Evolutionary conservation across 2,329 filamentous ascomycete species (phyloP).

Genomic region (Hypoxylon sp.): DNA sequence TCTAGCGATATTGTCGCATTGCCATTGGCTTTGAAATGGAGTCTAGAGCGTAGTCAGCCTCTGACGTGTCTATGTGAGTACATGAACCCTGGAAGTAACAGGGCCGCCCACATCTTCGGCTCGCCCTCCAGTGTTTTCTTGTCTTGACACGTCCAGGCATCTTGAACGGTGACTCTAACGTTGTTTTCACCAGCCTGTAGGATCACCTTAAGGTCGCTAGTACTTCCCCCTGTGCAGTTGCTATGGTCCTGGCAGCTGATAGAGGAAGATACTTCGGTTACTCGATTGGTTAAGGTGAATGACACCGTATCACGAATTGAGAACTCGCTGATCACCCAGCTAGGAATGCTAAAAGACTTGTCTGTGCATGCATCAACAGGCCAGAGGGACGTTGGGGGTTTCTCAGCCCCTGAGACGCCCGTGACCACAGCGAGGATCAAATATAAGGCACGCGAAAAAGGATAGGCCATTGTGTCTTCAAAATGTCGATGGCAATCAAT

Average conservation of each 20-base stretch:
- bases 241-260: constrained; percentile 1
- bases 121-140: constrained; percentile 1
- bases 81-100: background rate
- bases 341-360: constrained; percentile 4
- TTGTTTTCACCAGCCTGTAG: background rate
- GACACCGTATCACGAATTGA: background rate
- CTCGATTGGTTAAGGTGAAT: constrained; percentile 5
- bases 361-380: constrained; percentile 1
- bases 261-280: background rate
- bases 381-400: constrained; percentile 5
- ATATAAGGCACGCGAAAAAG: background rate
- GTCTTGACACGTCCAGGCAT: constrained; percentile 5
- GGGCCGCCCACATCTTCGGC: background rate
- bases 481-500: background rate
- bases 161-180: background rate
- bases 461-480: background rate
- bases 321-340: constrained; percentile 1
- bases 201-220: background rate
- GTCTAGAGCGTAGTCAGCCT: background rate
- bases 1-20: background rate
- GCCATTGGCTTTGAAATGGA: background rate
- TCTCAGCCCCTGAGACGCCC: background rate
- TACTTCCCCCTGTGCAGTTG: background rate
- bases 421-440: constrained; percentile 2
- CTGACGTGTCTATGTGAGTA: background rate